Conservation (phyloP, 352 stramenopile genomes). For the Hyaloperonospora arabidopsidis region DNA sequence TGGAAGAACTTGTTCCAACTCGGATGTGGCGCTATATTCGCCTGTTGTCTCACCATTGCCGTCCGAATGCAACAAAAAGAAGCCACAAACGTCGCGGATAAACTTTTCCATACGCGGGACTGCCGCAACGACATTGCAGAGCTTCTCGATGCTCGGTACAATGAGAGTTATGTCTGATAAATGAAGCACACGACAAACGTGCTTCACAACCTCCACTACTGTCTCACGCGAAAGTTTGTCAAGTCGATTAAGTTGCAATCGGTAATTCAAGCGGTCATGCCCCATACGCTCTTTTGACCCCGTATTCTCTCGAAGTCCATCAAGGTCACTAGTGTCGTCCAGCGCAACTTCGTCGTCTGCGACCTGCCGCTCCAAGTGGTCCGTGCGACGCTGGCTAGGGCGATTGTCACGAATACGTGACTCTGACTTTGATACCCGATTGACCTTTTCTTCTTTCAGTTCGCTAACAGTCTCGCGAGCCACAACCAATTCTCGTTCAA, state of each 20-base stretch:
- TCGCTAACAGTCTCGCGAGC: conserved; percentile 57
- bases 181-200: conserved; percentile 74
- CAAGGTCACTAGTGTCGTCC: conserved; percentile 66
- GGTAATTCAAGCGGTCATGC: conserved; percentile 69
- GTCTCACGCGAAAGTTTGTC: conserved; percentile 73
- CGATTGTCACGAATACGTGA: conserved; percentile 81
- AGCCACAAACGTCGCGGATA: conserved; percentile 76
- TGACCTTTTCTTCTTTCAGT: conserved; percentile 77
- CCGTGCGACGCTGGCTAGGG: conserved; percentile 55
- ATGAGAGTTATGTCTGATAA: conserved; percentile 80
- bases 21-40: conserved; percentile 23
- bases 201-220: conserved; percentile 71
- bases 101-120: conserved; percentile 84
- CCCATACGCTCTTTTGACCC: conserved; percentile 73
- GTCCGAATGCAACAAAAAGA: conserved; percentile 48
- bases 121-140: conserved; percentile 69
- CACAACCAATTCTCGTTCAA: conserved; percentile 62
- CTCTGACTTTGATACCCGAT: conserved; percentile 69
- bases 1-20: conserved; percentile 64
- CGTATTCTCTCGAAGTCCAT: conserved; percentile 77
- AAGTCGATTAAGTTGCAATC: conserved; percentile 66
- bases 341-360: conserved; percentile 63
- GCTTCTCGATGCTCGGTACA: conserved; percentile 64
- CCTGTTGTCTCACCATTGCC: conserved; percentile 24
- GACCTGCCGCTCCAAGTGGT: conserved; percentile 70